A percentile compares a stretch with the other conserved stretches of the same genome.
phyloP scores from a whole-genome alignment of 2,329 filamentous ascomycete species.

The Fusarium palustre region DNA sequence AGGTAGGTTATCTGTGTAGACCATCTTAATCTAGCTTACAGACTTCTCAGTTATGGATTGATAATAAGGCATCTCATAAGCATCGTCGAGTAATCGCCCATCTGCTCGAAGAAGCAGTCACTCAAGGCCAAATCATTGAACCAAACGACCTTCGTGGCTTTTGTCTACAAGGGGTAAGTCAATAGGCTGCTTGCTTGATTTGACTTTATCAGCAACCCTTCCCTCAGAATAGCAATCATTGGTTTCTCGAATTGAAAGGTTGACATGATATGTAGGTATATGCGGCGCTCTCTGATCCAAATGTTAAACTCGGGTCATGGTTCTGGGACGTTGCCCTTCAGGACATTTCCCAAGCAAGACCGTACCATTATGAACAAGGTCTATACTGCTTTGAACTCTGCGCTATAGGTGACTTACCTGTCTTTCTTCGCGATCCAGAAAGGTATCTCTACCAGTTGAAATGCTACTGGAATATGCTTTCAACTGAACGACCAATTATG shows the following conservation, averaged over 20 bases:
- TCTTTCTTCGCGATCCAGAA: conserved; percentile 25
- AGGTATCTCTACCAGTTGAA: conserved; percentile 25
- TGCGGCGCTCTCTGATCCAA: conserved; percentile 16
- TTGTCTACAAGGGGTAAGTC: conserved; percentile 18
- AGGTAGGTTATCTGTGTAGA: neutral
- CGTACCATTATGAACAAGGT: conserved; percentile 9
- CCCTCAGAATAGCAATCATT: neutral
- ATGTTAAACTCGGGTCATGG: conserved; percentile 20
- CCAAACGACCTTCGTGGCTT: conserved; percentile 8
- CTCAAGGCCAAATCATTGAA: conserved; percentile 5
- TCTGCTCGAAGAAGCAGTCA: conserved; percentile 7
- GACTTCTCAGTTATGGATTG: conserved; percentile 13
- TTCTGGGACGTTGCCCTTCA: conserved; percentile 24
- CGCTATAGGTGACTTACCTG: conserved; percentile 5
- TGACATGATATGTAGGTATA: conserved; percentile 3
- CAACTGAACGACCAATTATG: conserved; percentile 1
- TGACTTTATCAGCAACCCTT: rapidly evolving
- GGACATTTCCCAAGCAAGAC: conserved; percentile 3
- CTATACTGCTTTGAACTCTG: conserved; percentile 24
- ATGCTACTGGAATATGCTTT: conserved; percentile 20
- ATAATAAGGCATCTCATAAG: conserved; percentile 21
- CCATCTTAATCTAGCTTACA: neutral
- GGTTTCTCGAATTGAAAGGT: too few species aligned
- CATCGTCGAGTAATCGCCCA: conserved; percentile 11
- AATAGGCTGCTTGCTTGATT: rapidly evolving